phyloP scores from a whole-genome alignment of 2,329 filamentous ascomycete genomes.

The Colletotrichum sp. region DNA sequence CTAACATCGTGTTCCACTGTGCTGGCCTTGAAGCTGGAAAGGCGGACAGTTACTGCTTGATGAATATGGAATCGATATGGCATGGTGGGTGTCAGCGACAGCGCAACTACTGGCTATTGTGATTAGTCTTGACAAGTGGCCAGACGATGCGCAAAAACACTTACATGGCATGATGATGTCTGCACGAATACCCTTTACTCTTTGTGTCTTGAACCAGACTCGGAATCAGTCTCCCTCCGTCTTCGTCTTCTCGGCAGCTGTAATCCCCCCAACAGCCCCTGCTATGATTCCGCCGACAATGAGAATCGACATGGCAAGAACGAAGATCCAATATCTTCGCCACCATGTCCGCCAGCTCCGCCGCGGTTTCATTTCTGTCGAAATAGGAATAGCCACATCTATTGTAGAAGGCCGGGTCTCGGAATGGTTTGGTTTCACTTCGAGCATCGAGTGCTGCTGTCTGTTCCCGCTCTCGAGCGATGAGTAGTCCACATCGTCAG shows the following conservation, averaged over 20 bases:
- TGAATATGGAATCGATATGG: not conserved
- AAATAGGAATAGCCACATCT: constrained; percentile 7
- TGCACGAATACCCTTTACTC: not conserved
- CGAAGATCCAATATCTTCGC: constrained; percentile 13
- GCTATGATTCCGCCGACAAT: constrained; percentile 11
- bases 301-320: constrained; percentile 9
- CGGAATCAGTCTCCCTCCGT: not conserved
- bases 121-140: not conserved
- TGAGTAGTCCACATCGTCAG: not conserved
- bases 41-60: not conserved
- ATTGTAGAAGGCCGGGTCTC: not conserved
- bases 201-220: not conserved
- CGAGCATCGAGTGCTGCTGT: not conserved
- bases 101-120: not conserved
- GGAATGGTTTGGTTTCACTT: not conserved
- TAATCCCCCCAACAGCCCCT: constrained; percentile 4
- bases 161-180: not conserved
- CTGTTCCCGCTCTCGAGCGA: not conserved
- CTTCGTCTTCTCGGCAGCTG: not conserved
- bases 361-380: not conserved
- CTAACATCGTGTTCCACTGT: too few relatives aligned
- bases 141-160: not conserved
- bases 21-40: not conserved
- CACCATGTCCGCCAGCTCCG: not conserved
- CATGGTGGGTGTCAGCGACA: not conserved